Percentiles rank a stretch among this genome's conserved stretches.
These are phyloP conservation scores for barley (Hordeum vulgare) DNA, from an alignment of 176 grass and related monocot genomes.

Conservation along the genomic window DNA sequence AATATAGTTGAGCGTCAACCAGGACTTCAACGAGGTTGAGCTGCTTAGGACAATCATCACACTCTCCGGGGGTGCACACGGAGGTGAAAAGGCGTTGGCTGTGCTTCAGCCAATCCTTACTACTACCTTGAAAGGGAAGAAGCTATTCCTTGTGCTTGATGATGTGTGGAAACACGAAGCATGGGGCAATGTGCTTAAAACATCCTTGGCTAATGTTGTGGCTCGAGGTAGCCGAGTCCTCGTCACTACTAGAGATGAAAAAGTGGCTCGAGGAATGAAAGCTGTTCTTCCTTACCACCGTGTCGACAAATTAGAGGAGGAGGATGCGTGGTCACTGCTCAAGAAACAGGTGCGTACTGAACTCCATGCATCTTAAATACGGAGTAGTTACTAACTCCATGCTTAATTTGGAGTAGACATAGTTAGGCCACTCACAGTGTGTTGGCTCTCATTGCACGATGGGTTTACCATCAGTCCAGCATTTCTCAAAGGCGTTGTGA, in stretches of 20 bases:
- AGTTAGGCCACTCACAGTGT: no score
- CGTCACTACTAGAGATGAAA: background rate
- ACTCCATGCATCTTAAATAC: background rate
- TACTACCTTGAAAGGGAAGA: background rate
- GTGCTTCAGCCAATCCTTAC: background rate
- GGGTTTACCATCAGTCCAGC: no score
- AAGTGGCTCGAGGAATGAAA: background rate
- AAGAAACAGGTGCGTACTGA: background rate
- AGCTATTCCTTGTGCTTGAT: background rate
- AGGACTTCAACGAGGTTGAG: background rate
- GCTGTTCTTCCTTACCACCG: background rate
- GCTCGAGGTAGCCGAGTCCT: background rate
- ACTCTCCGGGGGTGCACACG: background rate
- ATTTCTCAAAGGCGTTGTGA: no score
- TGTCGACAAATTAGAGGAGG: background rate
- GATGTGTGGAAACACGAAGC: background rate
- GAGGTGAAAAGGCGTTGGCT: background rate
- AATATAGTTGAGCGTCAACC: slow-evolving; percentile 22
- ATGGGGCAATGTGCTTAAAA: background rate
- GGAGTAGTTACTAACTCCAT: no score
- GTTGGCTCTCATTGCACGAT: no score
- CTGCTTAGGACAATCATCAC: background rate
- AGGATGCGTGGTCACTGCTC: slow-evolving; percentile 5
- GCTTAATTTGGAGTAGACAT: no score
- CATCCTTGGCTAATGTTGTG: background rate